Evolutionary conservation across 192 early-diverging fungal genomes (phyloP).

Genomic region (Coemansia sp.): DNA sequence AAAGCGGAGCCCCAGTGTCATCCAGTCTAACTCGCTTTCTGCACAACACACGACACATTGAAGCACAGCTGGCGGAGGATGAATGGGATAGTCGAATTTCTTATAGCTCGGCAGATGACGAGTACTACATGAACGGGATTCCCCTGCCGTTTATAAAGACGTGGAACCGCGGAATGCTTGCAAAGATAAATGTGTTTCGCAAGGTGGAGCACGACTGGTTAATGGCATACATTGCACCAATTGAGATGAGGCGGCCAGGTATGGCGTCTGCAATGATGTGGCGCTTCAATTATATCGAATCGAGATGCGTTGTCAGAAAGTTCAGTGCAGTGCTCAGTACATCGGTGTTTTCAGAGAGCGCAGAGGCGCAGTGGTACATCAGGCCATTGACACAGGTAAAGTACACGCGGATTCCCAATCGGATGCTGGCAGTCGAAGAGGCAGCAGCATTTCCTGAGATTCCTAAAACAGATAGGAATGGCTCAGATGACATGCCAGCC

Average conservation of each 20-base stretch:
- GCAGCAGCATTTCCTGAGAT: conserved; percentile 30
- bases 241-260: conserved; percentile 5
- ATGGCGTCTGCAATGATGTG: conserved; percentile 23
- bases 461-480: background rate
- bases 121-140: conserved; percentile 54
- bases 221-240: conserved; percentile 49
- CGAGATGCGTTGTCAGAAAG: conserved; percentile 17
- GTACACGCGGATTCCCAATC: conserved; percentile 21
- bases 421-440: conserved; percentile 27
- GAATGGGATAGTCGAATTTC: conserved; percentile 50
- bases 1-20: conserved; percentile 21
- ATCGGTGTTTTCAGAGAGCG: conserved; percentile 24
- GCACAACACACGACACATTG: background rate
- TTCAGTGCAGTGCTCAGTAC: conserved; percentile 36
- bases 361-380: conserved; percentile 44
- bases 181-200: conserved; percentile 24
- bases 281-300: conserved; percentile 50
- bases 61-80: background rate
- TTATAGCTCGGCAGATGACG: conserved; percentile 55
- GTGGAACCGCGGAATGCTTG: conserved; percentile 40
- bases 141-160: conserved; percentile 39
- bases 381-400: conserved; percentile 36
- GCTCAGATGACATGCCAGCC: background rate
- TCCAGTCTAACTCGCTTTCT: conserved; percentile 23
- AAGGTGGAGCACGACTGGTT: conserved; percentile 54